A percentile compares a stretch with the other conserved stretches of the same genome.
These are phyloP conservation scores for Arabidopsis arenosa DNA, from an alignment of 345 rosid genomes.

Conservation along the genomic window DNA sequence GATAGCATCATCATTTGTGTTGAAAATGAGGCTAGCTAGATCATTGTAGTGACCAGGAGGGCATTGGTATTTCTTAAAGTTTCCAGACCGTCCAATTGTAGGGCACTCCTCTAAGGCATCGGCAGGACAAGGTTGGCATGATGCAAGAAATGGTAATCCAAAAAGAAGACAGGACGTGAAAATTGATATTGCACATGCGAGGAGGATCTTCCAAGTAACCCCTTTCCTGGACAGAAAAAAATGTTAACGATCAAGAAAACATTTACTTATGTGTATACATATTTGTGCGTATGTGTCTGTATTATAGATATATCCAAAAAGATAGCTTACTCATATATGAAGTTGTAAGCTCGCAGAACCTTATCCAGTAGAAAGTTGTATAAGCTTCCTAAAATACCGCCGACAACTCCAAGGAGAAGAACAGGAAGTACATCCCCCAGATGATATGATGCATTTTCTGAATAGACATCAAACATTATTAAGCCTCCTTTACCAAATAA, in stretches of 20 bases:
- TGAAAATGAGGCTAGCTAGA: slow-evolving; percentile 94
- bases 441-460: slow-evolving; percentile 72
- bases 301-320: not conserved
- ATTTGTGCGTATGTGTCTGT: not conserved
- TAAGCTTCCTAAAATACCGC: slow-evolving; percentile 84
- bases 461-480: slow-evolving; percentile 85
- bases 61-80: slow-evolving; percentile 92
- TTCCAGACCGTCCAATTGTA: slow-evolving; percentile 92
- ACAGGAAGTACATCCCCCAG: slow-evolving; percentile 74
- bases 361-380: slow-evolving; percentile 73
- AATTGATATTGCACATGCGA: slow-evolving; percentile 72
- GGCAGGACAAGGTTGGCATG: slow-evolving; percentile 79
- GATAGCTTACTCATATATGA: slow-evolving; percentile 72
- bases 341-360: slow-evolving; percentile 74
- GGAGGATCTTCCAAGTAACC: slow-evolving; percentile 54
- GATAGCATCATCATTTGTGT: slow-evolving; percentile 91
- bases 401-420: slow-evolving; percentile 80
- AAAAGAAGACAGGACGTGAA: slow-evolving; percentile 89
- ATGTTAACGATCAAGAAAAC: not conserved
- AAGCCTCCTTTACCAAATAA: slow-evolving; percentile 93
- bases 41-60: slow-evolving; percentile 81
- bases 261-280: not conserved
- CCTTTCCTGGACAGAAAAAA: slow-evolving; percentile 66
- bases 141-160: slow-evolving; percentile 86
- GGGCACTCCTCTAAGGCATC: slow-evolving; percentile 83